Conservation (phyloP, 2,329 filamentous ascomycete genomes). For the Chrysoporthe deuterocubensis region DNA sequence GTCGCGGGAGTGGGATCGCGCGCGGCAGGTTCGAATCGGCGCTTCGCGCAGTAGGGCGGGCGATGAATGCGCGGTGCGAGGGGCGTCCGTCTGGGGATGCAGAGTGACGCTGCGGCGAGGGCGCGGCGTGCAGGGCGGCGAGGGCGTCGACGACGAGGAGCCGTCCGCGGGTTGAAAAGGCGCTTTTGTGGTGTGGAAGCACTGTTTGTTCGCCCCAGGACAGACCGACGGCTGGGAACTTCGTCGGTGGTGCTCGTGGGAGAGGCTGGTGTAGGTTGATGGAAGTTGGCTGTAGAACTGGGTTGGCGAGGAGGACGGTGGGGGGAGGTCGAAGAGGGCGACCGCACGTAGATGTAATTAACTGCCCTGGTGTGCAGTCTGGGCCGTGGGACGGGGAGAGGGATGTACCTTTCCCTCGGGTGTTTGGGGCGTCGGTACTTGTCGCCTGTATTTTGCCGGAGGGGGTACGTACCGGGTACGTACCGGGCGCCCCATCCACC, state of each 20-base stretch:
- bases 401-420: slow-evolving; percentile 22
- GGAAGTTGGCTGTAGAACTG: slow-evolving; percentile 24
- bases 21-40: neutral
- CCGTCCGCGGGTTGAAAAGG: neutral
- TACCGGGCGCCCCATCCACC: slow-evolving; percentile 27
- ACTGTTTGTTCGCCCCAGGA: slow-evolving; percentile 2
- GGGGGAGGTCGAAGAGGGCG: slow-evolving; percentile 23
- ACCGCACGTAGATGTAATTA: slow-evolving; percentile 36
- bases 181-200: slow-evolving; percentile 9
- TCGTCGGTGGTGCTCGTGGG: slow-evolving; percentile 8
- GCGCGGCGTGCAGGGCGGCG: neutral
- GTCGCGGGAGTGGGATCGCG: slow-evolving; percentile 12
- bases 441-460: slow-evolving; percentile 29
- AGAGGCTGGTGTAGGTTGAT: slow-evolving; percentile 19
- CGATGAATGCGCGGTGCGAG: neutral
- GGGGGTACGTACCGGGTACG: slow-evolving; percentile 23
- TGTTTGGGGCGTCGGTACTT: slow-evolving; percentile 23
- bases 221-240: slow-evolving; percentile 7
- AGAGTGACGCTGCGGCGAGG: slow-evolving; percentile 5
- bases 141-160: neutral
- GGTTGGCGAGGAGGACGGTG: slow-evolving; percentile 29
- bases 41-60: neutral
- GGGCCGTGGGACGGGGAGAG: slow-evolving; percentile 24
- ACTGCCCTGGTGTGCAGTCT: slow-evolving; percentile 16
- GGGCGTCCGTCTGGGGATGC: slow-evolving; percentile 7